A percentile compares a stretch with the other conserved stretches of the same genome.
phyloP scores from a whole-genome alignment of 192 early-diverging fungal species.

The Irineochytrium annulatum region DNA sequence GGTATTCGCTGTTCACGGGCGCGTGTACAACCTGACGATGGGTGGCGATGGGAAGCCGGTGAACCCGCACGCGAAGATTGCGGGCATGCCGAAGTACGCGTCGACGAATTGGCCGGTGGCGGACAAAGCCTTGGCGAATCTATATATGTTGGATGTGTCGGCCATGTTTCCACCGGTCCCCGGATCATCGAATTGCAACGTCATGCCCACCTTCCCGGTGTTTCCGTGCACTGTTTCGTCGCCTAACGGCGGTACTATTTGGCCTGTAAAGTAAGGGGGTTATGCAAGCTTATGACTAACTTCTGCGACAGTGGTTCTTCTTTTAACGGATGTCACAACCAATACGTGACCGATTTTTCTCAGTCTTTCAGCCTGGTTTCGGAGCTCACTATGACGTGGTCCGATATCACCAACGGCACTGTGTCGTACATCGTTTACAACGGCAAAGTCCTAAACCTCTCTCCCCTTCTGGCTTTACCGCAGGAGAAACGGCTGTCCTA shows the following conservation, averaged over 20 bases:
- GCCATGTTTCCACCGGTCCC: neutral
- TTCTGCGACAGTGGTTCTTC: neutral
- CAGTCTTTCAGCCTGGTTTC: slow-evolving; percentile 1
- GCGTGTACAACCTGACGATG: too few relatives aligned
- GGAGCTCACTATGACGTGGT: neutral
- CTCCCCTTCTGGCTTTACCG: neutral
- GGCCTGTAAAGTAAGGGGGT: neutral
- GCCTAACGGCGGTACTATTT: neutral
- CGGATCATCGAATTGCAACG: neutral
- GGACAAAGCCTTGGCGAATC: neutral
- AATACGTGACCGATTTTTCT: slow-evolving; percentile 9
- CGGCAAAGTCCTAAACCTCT: neutral
- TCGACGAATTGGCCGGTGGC: too few relatives aligned
- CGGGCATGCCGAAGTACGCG: too few relatives aligned
- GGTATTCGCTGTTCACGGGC: too few relatives aligned
- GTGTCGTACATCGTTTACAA: slow-evolving; percentile 3
- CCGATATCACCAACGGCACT: neutral
- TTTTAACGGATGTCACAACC: neutral
- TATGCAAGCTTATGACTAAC: neutral
- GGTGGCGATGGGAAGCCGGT: too few relatives aligned
- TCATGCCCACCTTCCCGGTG: neutral
- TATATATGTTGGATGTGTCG: neutral
- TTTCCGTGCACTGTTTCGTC: neutral
- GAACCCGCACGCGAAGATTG: too few relatives aligned
- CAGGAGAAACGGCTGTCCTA: too few relatives aligned